Conservation (phyloP, 1,284 basidiomycete genomes). For the Fereydounia khargensis region DNA sequence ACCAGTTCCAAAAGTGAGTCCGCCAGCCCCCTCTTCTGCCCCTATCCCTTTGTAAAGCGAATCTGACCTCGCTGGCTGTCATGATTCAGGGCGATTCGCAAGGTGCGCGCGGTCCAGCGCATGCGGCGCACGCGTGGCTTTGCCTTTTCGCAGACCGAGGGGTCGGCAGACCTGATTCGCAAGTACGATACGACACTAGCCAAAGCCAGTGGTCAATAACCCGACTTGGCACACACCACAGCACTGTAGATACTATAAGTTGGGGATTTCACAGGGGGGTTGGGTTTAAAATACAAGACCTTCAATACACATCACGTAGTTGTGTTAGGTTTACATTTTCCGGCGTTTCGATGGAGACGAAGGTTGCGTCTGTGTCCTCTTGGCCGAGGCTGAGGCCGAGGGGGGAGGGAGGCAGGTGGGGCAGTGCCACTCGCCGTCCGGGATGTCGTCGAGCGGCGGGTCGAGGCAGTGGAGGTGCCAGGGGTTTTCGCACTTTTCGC, state of each 20-base stretch:
- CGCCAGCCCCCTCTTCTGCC: neutral
- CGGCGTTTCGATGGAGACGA: too few relatives aligned
- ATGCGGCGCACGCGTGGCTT: conserved; percentile 53
- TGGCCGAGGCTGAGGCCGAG: too few relatives aligned
- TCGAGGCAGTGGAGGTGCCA: conserved; percentile 79
- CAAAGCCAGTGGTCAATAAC: conserved; percentile 27
- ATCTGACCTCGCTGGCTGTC: neutral
- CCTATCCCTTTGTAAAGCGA: neutral
- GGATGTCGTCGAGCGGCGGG: conserved; percentile 73
- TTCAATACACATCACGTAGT: too few relatives aligned
- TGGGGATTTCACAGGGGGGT: too few relatives aligned
- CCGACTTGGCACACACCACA: too few relatives aligned
- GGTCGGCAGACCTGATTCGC: conserved; percentile 50
- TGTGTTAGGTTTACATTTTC: too few relatives aligned
- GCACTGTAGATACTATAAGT: too few relatives aligned
- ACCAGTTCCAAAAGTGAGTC: conserved; percentile 67
- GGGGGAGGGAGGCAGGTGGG: conserved; percentile 34
- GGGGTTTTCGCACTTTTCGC: conserved; percentile 75
- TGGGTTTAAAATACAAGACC: too few relatives aligned
- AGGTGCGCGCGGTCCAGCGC: conserved; percentile 54
- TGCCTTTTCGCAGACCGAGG: conserved; percentile 54
- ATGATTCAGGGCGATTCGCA: conserved; percentile 36
- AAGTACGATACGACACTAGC: conserved; percentile 55
- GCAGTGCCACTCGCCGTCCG: conserved; percentile 65
- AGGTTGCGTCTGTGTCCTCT: too few relatives aligned